Conservation (phyloP, 2,329 filamentous ascomycete genomes). For the Aspergillus vadensis region DNA sequence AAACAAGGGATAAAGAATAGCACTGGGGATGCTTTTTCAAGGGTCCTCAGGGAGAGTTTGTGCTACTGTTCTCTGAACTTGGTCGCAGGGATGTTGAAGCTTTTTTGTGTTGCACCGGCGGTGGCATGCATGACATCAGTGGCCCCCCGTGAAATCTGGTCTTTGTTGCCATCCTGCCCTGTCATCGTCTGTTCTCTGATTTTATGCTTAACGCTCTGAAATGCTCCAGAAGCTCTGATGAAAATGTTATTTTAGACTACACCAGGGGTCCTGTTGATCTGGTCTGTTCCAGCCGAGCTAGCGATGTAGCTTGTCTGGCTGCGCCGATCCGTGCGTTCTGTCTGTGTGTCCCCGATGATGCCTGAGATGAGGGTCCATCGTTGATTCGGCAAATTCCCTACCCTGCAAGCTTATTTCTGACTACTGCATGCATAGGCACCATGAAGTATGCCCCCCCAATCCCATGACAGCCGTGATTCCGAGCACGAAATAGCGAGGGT, state of each 20-base stretch:
- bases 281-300: neutral
- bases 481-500: neutral
- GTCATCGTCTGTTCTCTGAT: neutral
- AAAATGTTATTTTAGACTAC: neutral
- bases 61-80: neutral
- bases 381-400: neutral
- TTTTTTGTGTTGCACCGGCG: neutral
- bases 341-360: neutral
- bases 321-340: neutral
- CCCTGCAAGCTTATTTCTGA: neutral
- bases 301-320: neutral
- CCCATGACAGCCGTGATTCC: neutral
- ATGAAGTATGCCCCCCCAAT: neutral
- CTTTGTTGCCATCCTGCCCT: neutral
- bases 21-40: neutral
- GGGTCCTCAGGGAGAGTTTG: neutral
- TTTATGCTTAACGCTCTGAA: neutral
- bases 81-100: neutral
- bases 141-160: neutral
- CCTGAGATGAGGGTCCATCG: neutral
- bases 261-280: neutral
- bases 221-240: neutral
- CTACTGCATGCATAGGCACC: neutral
- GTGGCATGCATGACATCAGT: constrained; percentile 7
- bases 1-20: neutral